These are phyloP conservation scores for Solanum stenotomum DNA, from an alignment of 257 asterid species.

Conservation along the genomic window DNA sequence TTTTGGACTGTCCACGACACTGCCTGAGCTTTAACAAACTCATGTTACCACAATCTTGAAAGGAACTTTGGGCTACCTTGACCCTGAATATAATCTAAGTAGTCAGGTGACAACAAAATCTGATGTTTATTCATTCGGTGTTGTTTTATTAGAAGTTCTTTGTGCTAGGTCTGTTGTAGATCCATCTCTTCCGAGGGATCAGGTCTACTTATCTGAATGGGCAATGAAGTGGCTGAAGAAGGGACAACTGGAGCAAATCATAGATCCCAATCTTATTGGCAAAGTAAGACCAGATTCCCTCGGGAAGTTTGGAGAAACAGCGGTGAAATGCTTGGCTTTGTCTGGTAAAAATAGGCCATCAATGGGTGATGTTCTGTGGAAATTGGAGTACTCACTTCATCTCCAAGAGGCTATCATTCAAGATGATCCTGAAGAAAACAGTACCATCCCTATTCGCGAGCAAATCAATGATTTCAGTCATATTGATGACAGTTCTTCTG, in stretches of 20 bases:
- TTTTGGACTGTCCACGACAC: not conserved
- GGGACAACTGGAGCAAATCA: not conserved
- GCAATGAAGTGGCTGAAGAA: not conserved
- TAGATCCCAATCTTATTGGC: not conserved
- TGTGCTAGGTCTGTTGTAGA: not conserved
- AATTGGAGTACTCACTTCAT: too few relatives aligned
- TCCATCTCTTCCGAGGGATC: not conserved
- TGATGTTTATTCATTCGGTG: not conserved
- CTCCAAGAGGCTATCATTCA: too few relatives aligned
- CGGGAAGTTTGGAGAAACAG: not conserved
- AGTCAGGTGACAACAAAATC: not conserved
- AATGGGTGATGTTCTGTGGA: not conserved
- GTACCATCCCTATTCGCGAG: too few relatives aligned
- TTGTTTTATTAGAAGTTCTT: not conserved
- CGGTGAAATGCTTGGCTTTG: not conserved
- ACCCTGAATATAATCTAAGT: not conserved
- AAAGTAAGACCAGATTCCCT: not conserved
- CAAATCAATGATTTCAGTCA: too few relatives aligned
- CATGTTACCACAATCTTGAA: not conserved
- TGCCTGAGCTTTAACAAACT: not conserved
- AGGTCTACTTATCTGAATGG: not conserved
- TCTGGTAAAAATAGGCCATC: not conserved
- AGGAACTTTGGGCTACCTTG: not conserved
- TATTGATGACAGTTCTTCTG: not conserved
- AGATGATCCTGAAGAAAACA: too few relatives aligned